A percentile compares a stretch with the other conserved stretches of the same genome.
These are phyloP conservation scores for Stagonosporopsis rhizophila DNA, from an alignment of 2,329 filamentous ascomycete species.

Conservation along the genomic window DNA sequence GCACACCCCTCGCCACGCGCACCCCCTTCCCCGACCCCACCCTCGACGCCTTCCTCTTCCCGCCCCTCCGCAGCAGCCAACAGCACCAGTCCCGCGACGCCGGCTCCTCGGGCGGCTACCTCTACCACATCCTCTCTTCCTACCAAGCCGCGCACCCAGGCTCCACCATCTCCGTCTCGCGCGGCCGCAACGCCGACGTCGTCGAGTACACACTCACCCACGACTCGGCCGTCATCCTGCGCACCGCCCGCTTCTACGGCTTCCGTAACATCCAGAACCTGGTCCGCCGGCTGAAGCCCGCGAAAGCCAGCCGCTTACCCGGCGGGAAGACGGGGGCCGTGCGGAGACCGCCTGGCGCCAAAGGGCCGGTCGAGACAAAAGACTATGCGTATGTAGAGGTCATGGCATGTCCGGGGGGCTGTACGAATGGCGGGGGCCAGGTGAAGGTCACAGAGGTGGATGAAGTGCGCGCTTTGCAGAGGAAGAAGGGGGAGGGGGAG, in stretches of 20 bases:
- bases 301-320: slow-evolving; percentile 66
- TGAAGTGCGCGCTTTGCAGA: slow-evolving; percentile 46
- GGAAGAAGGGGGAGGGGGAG: slow-evolving; percentile 31
- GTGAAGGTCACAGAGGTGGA: slow-evolving; percentile 84
- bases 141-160: slow-evolving; percentile 75
- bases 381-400: slow-evolving; percentile 97
- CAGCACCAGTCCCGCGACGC: slow-evolving; percentile 60
- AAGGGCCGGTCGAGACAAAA: slow-evolving; percentile 63
- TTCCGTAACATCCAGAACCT: slow-evolving; percentile 99
- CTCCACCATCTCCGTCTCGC: slow-evolving; percentile 72
- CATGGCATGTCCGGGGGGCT: slow-evolving; percentile 98
- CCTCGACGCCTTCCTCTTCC: slow-evolving; percentile 78
- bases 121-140: slow-evolving; percentile 82
- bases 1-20: slow-evolving; percentile 59
- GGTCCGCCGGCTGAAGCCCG: slow-evolving; percentile 87
- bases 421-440: slow-evolving; percentile 96
- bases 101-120: slow-evolving; percentile 87
- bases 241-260: slow-evolving; percentile 84
- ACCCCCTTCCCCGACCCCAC: slow-evolving; percentile 74
- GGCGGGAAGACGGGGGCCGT: slow-evolving; percentile 43
- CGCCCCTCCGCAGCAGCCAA: slow-evolving; percentile 46
- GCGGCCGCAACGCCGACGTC: slow-evolving; percentile 89
- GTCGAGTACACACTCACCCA: slow-evolving; percentile 79
- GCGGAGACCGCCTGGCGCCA: slow-evolving; percentile 72
- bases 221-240: slow-evolving; percentile 47